A percentile compares a stretch with the other conserved stretches of the same genome.
Evolutionary conservation across 345 rosid genomes (phyloP).

Genomic region (Sonneratia alba): DNA sequence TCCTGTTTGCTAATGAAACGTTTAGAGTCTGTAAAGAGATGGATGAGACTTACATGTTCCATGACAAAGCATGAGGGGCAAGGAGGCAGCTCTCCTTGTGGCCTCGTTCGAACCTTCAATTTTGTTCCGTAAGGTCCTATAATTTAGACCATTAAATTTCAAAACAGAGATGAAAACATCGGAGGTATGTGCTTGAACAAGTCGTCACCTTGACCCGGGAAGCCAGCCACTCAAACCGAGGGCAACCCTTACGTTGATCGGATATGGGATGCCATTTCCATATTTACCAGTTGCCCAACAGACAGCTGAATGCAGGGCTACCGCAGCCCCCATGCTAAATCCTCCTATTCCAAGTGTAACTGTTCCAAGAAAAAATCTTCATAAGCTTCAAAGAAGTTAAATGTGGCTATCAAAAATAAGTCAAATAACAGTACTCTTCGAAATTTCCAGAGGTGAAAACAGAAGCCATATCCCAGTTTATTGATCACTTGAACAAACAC

Average conservation of each 20-base stretch:
- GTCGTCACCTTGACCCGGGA: slow-evolving; percentile 63
- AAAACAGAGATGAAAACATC: background rate
- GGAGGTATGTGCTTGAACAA: background rate
- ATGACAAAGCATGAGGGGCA: slow-evolving; percentile 54
- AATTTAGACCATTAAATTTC: background rate
- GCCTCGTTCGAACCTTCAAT: slow-evolving; percentile 58
- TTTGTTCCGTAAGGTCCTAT: slow-evolving; percentile 43
- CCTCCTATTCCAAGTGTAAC: slow-evolving; percentile 90
- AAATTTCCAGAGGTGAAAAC: too few species aligned
- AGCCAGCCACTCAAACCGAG: slow-evolving; percentile 84
- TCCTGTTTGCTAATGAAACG: background rate
- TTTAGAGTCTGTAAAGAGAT: background rate
- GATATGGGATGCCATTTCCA: slow-evolving; percentile 57
- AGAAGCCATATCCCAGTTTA: too few species aligned
- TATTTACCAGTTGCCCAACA: slow-evolving; percentile 60
- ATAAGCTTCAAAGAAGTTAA: background rate
- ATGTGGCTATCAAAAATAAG: too few species aligned
- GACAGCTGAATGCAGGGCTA: slow-evolving; percentile 77
- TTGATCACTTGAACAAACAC: too few species aligned
- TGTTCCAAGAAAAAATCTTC: slow-evolving; percentile 14
- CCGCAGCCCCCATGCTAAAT: slow-evolving; percentile 92
- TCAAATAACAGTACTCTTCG: too few species aligned
- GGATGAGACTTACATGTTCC: slow-evolving; percentile 43
- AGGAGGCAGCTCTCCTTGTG: slow-evolving; percentile 51
- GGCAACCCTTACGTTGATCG: slow-evolving; percentile 46